phyloP scores from a whole-genome alignment of 257 asterid species.

The Marsdenia floribunda region DNA sequence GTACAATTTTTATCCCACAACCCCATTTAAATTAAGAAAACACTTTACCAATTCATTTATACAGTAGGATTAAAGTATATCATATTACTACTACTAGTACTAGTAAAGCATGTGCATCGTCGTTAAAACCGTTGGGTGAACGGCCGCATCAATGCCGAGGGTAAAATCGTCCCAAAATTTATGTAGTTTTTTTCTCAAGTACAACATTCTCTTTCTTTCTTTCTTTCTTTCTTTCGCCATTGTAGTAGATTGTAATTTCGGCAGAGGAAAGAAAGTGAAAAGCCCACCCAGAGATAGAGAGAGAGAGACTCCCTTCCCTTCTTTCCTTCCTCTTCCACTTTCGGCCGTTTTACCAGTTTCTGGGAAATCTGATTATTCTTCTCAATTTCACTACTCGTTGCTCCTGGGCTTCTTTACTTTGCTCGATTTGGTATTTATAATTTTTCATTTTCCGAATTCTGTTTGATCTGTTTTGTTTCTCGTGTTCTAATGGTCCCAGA shows the following conservation, averaged over 20 bases:
- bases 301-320: slow-evolving; percentile 12
- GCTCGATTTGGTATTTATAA: not conserved
- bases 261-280: slow-evolving; percentile 11
- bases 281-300: slow-evolving; percentile 16
- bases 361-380: slow-evolving; percentile 19
- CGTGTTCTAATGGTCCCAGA: not conserved
- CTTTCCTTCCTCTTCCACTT: slow-evolving; percentile 15
- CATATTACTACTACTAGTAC: no score
- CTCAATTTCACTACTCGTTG: slow-evolving; percentile 7
- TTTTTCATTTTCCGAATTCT: not conserved
- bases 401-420: not conserved
- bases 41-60: no score
- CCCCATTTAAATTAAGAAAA: no score
- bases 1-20: no score
- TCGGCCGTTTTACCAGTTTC: slow-evolving; percentile 24
- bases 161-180: slow-evolving; percentile 28
- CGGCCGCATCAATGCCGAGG: slow-evolving; percentile 27
- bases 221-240: not conserved
- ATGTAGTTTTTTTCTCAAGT: no score
- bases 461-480: not conserved
- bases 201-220: not conserved
- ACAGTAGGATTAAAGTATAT: no score
- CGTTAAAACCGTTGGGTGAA: slow-evolving; percentile 34
- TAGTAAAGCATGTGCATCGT: not conserved
- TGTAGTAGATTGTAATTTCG: slow-evolving; percentile 16